Percentiles rank a stretch among this genome's conserved stretches.
These are phyloP conservation scores for Cicer judaicum DNA, from an alignment of 306 rosid species.

Conservation along the genomic window DNA sequence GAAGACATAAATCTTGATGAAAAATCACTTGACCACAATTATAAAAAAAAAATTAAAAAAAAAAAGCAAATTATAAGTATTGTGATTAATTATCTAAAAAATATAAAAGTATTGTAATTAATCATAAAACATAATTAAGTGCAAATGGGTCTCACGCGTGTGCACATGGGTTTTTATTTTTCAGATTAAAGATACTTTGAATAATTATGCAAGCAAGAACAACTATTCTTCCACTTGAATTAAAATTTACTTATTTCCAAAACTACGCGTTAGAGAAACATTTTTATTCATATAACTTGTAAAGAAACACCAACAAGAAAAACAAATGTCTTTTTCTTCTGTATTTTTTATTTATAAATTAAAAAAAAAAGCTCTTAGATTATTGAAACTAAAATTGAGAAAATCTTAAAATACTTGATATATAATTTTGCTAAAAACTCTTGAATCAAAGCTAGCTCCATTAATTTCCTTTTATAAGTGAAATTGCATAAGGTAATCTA, in stretches of 20 bases:
- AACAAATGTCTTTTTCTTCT: background rate
- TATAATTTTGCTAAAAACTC: background rate
- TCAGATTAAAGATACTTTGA: conserved; percentile 32
- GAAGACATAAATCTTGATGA: background rate
- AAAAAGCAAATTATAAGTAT: conserved; percentile 30
- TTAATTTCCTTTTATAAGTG: conserved; percentile 38
- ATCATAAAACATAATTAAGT: background rate
- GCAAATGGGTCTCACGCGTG: background rate
- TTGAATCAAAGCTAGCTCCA: conserved; percentile 9
- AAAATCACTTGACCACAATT: background rate
- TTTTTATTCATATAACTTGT: background rate
- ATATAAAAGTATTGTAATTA: conserved; percentile 7
- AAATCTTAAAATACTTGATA: background rate
- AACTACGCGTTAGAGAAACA: conserved; percentile 12
- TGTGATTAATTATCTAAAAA: background rate
- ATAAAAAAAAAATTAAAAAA: background rate
- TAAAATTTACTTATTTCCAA: conserved; percentile 23
- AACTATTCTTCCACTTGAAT: conserved; percentile 46
- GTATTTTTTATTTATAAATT: background rate
- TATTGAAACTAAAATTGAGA: conserved; percentile 12
- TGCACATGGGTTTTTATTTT: background rate
- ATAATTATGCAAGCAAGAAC: conserved; percentile 41
- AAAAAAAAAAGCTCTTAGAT: background rate
- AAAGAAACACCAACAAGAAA: background rate
- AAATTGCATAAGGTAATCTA: conserved; percentile 29